Percentiles rank a stretch among this genome's conserved stretches.
phyloP scores from a whole-genome alignment of 306 rosid genomes.

The Begonia masoniana region DNA sequence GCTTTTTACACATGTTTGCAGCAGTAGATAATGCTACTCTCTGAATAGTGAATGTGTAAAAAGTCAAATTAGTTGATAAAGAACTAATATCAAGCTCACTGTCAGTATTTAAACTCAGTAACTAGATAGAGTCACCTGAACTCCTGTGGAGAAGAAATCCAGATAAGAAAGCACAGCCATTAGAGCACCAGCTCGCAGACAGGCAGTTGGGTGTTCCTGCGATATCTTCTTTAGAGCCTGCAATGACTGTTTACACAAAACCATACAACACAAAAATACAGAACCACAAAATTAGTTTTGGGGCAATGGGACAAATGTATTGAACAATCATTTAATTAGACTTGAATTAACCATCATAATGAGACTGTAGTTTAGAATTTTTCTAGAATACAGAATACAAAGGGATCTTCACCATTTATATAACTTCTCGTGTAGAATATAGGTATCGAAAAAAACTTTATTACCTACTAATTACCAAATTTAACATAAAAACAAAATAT shows the following conservation, averaged over 20 bases:
- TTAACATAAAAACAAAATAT: neutral
- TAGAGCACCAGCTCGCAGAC: slow-evolving; percentile 98
- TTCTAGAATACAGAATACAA: too few relatives aligned
- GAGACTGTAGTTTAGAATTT: too few relatives aligned
- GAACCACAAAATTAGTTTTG: too few relatives aligned
- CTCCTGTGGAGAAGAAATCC: slow-evolving; percentile 96
- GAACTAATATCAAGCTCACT: neutral
- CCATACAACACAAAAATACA: slow-evolving; percentile 12
- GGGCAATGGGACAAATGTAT: too few relatives aligned
- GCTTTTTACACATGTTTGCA: slow-evolving; percentile 99
- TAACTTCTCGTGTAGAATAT: too few relatives aligned
- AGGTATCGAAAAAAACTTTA: too few relatives aligned
- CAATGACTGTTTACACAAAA: slow-evolving; percentile 63
- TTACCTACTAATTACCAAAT: too few relatives aligned
- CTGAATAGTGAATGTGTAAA: slow-evolving; percentile 19
- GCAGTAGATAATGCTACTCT: slow-evolving; percentile 98
- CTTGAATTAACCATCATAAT: too few relatives aligned
- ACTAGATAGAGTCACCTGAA: slow-evolving; percentile 45
- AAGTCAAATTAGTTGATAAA: too few relatives aligned
- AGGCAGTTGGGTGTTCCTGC: slow-evolving; percentile 97
- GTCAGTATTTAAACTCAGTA: neutral
- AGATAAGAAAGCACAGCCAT: slow-evolving; percentile 98
- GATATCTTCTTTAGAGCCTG: slow-evolving; percentile 98
- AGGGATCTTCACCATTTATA: too few relatives aligned
- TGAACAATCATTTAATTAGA: too few relatives aligned